Evolutionary conservation across 352 stramenopile species (phyloP).

Genomic region (Nothophytophthora sp.): DNA sequence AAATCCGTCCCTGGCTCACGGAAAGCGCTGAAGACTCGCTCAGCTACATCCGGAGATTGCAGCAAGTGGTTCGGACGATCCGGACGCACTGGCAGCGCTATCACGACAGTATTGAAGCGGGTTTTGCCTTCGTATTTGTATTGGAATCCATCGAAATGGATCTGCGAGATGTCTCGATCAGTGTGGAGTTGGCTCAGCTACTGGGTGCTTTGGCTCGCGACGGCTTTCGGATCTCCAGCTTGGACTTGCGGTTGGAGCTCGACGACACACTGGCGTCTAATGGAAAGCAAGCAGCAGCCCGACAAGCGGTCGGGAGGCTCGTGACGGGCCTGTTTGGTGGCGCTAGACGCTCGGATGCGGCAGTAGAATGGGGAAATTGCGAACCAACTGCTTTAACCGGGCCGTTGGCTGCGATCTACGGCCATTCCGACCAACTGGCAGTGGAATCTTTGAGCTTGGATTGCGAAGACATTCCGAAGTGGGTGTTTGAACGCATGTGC

Average conservation of each 20-base stretch:
- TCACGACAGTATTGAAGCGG: not conserved
- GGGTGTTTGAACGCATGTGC: not conserved
- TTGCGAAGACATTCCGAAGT: not conserved
- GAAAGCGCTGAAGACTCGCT: not conserved
- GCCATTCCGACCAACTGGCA: not conserved
- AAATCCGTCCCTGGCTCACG: not conserved
- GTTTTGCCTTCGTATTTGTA: not conserved
- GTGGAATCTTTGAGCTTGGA: not conserved
- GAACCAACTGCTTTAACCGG: not conserved
- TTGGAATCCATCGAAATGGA: not conserved
- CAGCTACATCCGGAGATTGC: not conserved
- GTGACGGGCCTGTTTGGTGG: not conserved
- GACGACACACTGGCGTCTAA: not conserved
- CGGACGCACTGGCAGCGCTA: not conserved
- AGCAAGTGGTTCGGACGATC: not conserved
- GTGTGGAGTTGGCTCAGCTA: not conserved
- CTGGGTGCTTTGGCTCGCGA: not conserved
- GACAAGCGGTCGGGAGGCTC: conserved; percentile 1
- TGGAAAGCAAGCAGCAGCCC: not conserved
- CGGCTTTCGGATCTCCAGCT: not conserved
- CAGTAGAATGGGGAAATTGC: not conserved
- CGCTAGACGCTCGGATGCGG: not conserved
- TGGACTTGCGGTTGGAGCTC: not conserved
- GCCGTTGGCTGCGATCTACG: not conserved
- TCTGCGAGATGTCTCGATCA: not conserved